Evolutionary conservation across 1,139 yeast genomes (phyloP).

Genomic region (Wickerhamiella pararugosa): DNA sequence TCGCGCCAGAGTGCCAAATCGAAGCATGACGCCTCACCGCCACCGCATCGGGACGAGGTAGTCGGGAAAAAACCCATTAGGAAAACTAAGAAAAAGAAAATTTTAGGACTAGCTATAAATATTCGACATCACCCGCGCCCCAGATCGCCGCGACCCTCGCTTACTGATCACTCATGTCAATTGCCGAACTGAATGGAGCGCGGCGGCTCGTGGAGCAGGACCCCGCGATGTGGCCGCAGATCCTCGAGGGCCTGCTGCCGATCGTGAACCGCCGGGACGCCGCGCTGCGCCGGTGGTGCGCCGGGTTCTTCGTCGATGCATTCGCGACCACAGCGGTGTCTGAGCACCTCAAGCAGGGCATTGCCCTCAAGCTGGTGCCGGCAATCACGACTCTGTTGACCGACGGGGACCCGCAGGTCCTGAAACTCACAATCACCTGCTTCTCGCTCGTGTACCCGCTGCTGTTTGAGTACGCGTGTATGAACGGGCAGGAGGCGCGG

Average conservation of each 20-base stretch:
- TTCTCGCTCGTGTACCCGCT: conserved; percentile 25
- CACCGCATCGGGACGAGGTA: background rate
- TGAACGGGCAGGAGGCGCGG: conserved; percentile 17
- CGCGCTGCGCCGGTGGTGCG: conserved; percentile 26
- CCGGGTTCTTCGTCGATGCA: conserved; percentile 27
- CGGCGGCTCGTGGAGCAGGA: conserved; percentile 24
- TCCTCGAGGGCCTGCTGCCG: conserved; percentile 25
- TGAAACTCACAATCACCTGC: conserved; percentile 22
- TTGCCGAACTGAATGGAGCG: conserved; percentile 27
- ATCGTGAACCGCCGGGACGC: conserved; percentile 24
- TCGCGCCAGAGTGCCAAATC: background rate
- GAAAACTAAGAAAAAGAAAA: no score
- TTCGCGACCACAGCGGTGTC: conserved; percentile 22
- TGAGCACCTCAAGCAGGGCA: conserved; percentile 17
- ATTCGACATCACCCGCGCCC: no score
- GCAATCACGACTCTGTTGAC: conserved; percentile 20
- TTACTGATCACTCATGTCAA: conserved; percentile 11
- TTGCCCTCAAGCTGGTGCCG: conserved; percentile 23
- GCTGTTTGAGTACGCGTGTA: conserved; percentile 21
- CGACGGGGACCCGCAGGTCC: conserved; percentile 18
- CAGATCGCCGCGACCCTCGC: background rate
- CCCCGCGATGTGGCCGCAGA: conserved; percentile 24
- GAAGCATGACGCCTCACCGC: background rate
- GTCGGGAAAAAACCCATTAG: no score
- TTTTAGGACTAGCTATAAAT: no score